These are phyloP conservation scores for Kuraishia borneana DNA, from an alignment of 805 yeast species.

Conservation along the genomic window DNA sequence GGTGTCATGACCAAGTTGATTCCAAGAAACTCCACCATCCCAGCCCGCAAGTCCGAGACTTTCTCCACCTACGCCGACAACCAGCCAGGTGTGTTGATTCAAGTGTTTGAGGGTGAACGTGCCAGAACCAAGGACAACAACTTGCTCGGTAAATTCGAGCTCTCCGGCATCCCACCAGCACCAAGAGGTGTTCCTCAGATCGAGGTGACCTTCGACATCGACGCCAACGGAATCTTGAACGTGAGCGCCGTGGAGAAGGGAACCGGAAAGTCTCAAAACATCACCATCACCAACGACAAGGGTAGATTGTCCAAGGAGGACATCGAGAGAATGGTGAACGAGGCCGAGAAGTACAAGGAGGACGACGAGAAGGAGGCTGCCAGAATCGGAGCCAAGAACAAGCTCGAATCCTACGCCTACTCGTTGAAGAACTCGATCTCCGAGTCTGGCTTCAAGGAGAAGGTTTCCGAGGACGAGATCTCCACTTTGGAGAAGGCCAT, in stretches of 20 bases:
- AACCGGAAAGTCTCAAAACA: slow-evolving; percentile 95
- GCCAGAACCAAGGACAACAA: slow-evolving; percentile 93
- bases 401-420: slow-evolving; percentile 91
- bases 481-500: slow-evolving; percentile 52
- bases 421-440: slow-evolving; percentile 74
- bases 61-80: slow-evolving; percentile 96
- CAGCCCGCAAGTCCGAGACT: slow-evolving; percentile 94
- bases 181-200: slow-evolving; percentile 99
- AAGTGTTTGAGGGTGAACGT: slow-evolving; percentile 98
- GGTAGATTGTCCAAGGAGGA: slow-evolving; percentile 98
- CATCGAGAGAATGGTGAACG: slow-evolving; percentile 94
- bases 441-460: slow-evolving; percentile 72
- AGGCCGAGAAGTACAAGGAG: slow-evolving; percentile 95
- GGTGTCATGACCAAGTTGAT: slow-evolving; percentile 98
- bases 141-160: slow-evolving; percentile 93
- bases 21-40: slow-evolving; percentile 96
- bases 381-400: slow-evolving; percentile 91
- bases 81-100: slow-evolving; percentile 97
- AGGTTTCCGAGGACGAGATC: slow-evolving; percentile 26
- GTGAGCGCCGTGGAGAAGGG: slow-evolving; percentile 97
- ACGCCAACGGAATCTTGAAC: slow-evolving; percentile 95
- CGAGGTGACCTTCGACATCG: slow-evolving; percentile 94
- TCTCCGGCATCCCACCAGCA: slow-evolving; percentile 95
- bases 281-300: slow-evolving; percentile 96
- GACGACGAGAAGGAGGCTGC: slow-evolving; percentile 93